phyloP scores from a whole-genome alignment of 2,329 filamentous ascomycete species.

The Cordyceps militaris region DNA sequence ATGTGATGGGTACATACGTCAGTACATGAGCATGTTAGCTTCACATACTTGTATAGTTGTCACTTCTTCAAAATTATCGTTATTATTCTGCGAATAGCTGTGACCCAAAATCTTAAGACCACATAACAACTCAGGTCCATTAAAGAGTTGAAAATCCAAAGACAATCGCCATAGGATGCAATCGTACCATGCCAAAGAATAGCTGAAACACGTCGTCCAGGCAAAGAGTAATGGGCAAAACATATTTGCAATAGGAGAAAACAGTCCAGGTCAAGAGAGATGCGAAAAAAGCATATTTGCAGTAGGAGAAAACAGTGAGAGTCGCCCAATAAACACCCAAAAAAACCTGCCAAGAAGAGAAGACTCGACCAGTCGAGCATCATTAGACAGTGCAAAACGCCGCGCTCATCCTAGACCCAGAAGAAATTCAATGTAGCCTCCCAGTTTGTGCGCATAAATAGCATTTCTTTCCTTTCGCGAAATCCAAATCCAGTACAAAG shows the following conservation, averaged over 20 bases:
- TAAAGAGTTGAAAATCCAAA: not conserved
- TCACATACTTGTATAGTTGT: not conserved
- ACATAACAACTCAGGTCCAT: not conserved
- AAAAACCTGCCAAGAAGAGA: not conserved
- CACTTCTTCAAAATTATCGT: not conserved
- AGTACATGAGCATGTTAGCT: not conserved
- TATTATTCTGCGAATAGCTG: not conserved
- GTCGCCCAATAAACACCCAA: not conserved
- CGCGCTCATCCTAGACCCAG: not conserved
- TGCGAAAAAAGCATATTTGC: not conserved
- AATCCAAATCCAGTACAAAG: not conserved
- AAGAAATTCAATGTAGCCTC: conserved; percentile 1
- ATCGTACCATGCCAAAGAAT: not conserved
- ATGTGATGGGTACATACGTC: not conserved
- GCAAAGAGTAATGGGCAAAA: not conserved
- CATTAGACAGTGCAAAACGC: not conserved
- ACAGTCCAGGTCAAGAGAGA: not conserved
- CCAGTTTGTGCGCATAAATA: not conserved
- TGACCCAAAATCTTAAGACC: not conserved
- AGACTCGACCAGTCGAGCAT: conserved; percentile 9
- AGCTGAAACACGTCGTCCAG: not conserved
- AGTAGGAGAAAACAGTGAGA: not conserved
- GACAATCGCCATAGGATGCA: not conserved
- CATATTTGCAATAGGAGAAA: not conserved
- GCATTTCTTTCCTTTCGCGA: not conserved